Evolutionary conservation across 2,329 filamentous ascomycete species (phyloP), one percentile per base, ranked within the genome.

Genomic region (Ascochyta koolunga): DNA sequence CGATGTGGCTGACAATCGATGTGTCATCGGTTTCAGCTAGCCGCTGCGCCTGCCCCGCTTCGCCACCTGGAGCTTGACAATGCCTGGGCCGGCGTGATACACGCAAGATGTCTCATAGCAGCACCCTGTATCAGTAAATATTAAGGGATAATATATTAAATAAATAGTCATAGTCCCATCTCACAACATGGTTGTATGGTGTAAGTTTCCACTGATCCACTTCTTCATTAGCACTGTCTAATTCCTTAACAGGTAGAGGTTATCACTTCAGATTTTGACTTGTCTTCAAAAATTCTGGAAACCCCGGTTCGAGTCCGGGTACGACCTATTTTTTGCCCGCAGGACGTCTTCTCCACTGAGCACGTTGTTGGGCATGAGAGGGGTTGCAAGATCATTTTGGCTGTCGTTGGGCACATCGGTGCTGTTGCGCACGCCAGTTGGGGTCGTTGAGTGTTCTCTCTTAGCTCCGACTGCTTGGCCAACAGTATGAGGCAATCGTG

Each of bases 241-340:
- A 59, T 57, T 59, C 53, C n/a, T 22, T 19, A 10, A 18, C 25
- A 21, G 18, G 58, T 62, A 63, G 62, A 63, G 62, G 62, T 64
- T 64, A 64, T 64, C 62, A 64, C 60, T 64, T 61, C 61, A 64
- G 61, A 62, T 64, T 64, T 64, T 64, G 59, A 64, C 37, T 54
- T 22, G n/a, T 9, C 31, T 18, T 56, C 42, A 56, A 45, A 59
- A 25, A 27, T 64, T 64, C 61, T 64, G 61, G 61, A 61, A 64
- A 64, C 61, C 61, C 61, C 61, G 59, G 61, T 64, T 62, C 60
- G 61, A 56, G 47, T 51, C 53, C 53, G 53, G 53, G 53, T 51
- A 56, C 46, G 53, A 56, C 53, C 53, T 56, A 4, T 47, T 39
- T 51, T 56, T 52, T 42, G 35, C 18, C 11, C 16, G 5, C n/a